Evolutionary conservation across 2,329 filamentous ascomycete species (phyloP).

Genomic region (Claviceps pazoutovae): DNA sequence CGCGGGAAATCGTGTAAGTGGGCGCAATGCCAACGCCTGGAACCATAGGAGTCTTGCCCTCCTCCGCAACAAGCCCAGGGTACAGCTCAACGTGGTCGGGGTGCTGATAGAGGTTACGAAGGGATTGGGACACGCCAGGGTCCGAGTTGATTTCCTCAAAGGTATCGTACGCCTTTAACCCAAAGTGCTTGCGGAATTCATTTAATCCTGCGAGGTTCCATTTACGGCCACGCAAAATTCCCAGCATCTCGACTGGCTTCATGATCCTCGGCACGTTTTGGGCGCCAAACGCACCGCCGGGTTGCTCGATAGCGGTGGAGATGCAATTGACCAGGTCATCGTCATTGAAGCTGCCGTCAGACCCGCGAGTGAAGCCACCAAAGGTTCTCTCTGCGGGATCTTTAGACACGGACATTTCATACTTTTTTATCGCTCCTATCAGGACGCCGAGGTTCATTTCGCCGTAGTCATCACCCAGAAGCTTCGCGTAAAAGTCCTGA

Average conservation of each 20-base stretch:
- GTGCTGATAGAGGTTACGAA: conserved; percentile 59
- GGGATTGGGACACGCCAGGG: conserved; percentile 50
- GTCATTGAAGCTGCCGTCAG: conserved; percentile 58
- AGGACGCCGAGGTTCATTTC: conserved; percentile 47
- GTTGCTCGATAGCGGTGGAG: conserved; percentile 56
- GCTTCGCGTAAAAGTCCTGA: conserved; percentile 47
- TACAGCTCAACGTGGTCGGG: conserved; percentile 73
- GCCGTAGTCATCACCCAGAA: conserved; percentile 42
- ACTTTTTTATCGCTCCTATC: conserved; percentile 46
- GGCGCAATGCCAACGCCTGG: conserved; percentile 64
- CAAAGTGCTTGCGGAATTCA: conserved; percentile 74
- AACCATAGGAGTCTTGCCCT: conserved; percentile 58
- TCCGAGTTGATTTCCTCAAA: conserved; percentile 80
- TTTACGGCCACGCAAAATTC: conserved; percentile 60
- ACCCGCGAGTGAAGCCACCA: conserved; percentile 46
- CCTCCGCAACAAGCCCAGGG: conserved; percentile 63
- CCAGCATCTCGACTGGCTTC: conserved; percentile 64
- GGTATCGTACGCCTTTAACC: conserved; percentile 57
- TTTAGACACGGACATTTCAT: conserved; percentile 43
- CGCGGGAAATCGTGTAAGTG: conserved; percentile 63
- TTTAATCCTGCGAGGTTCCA: conserved; percentile 73
- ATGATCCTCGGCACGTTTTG: conserved; percentile 62
- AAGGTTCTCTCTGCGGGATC: conserved; percentile 61
- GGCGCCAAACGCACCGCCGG: conserved; percentile 59
- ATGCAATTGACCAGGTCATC: conserved; percentile 63